Evolutionary conservation across 2,329 filamentous ascomycete species (phyloP), one percentile per base, ranked within the genome.

Genomic region (Phialemoniopsis sp.): DNA sequence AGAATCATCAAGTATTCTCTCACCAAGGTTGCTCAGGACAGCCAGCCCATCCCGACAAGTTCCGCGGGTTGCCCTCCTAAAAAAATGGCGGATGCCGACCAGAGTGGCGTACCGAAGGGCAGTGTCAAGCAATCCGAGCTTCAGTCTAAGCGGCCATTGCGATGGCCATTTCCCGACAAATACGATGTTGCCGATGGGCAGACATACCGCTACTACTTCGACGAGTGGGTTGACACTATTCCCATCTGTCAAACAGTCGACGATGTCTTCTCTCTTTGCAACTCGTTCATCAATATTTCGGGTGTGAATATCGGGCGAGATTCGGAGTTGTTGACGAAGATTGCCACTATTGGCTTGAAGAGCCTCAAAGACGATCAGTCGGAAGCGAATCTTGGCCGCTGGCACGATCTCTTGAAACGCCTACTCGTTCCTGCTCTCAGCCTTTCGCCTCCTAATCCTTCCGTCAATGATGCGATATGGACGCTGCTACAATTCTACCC

Each of bases 171-270:
- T 51, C 80, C 89, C 5, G 90, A 95, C 51, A 82, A 80, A 49
- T 75, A 75, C 46, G 87, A 93, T 53, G 80, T 80, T 18, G 82
- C 82, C 39, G 87, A 89, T 49, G 82, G 83, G 15, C 74, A 76
- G n/a, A 78, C 86, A 38, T 97, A 96, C 59, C 80, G 86, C 28
- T 97, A 94, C 58, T 98, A 98, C 61, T 96, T 93, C 82, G 89
- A 95, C 43, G 93, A 97, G 51, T 98, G 93, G 93, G 76, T 82
- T 3, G 91, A 97, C 61, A 95, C 93, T 47, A 75, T 98, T 34
- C 94, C 93, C 1, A 68, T 95, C 15, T 98, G 93, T 56, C 90
- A 95, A 58, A 86, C 73, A 2, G 80, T 95, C 6, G 89, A 96
- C 46, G 93, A 98, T 56, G 76, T 98, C 13, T 93, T 97, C 59